Evolutionary conservation across 75 land plant species (phyloP).

Genomic region (Chamaecyparis obtusa): DNA sequence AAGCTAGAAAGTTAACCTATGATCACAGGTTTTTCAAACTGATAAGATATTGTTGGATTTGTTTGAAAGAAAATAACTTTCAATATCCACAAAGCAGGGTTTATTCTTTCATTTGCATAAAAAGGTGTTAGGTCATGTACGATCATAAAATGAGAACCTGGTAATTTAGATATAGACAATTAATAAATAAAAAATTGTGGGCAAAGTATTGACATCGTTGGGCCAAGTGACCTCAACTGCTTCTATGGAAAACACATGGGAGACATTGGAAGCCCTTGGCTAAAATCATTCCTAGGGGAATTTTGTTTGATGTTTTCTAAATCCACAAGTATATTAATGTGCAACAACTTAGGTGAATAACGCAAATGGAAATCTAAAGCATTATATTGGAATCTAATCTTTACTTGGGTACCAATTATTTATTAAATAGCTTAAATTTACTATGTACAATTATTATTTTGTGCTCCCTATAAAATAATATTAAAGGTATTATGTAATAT

Average conservation of each 20-base stretch:
- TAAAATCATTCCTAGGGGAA: background rate
- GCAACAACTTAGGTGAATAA: background rate
- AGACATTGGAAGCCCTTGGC: background rate
- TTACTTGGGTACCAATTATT: no score
- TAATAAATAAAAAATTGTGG: background rate
- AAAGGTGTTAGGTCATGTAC: background rate
- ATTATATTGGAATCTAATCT: no score
- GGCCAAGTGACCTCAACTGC: background rate
- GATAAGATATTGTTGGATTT: background rate
- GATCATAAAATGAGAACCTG: background rate
- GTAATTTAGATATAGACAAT: background rate
- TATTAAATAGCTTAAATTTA: no score
- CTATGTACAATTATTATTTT: no score
- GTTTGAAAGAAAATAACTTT: background rate
- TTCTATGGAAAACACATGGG: background rate
- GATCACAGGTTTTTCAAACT: background rate
- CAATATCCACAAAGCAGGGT: background rate
- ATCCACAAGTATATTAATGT: background rate
- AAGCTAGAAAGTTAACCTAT: background rate
- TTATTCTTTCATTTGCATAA: background rate
- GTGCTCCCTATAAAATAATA: no score
- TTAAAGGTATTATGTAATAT: no score
- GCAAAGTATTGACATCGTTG: background rate
- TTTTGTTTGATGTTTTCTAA: background rate
- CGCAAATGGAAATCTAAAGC: background rate